A percentile compares a stretch with the other conserved stretches of the same genome.
Evolutionary conservation across 2,329 filamentous ascomycete species (phyloP).

Genomic region (Exophiala dermatitidis): DNA sequence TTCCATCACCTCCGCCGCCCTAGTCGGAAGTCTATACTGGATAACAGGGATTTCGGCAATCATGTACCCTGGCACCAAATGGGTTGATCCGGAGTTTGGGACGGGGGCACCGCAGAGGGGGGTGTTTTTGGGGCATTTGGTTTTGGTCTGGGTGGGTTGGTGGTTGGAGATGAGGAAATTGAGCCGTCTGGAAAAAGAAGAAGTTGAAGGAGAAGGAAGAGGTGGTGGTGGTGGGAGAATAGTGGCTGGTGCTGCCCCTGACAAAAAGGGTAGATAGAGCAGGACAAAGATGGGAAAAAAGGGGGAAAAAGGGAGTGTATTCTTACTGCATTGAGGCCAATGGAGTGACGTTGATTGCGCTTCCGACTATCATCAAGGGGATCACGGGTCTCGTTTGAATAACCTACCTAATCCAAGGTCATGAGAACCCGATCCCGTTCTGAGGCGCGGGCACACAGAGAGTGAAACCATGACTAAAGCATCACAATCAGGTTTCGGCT

Average conservation of each 20-base stretch:
- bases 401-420: too few relatives aligned
- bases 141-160: constrained; percentile 24
- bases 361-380: too few relatives aligned
- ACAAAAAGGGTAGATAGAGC: not conserved
- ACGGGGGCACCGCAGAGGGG: constrained; percentile 34
- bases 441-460: too few relatives aligned
- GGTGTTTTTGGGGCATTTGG: constrained; percentile 17
- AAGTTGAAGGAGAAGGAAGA: not conserved
- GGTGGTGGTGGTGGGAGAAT: too few relatives aligned
- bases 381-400: too few relatives aligned
- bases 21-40: constrained; percentile 15
- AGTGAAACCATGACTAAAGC: too few relatives aligned
- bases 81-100: constrained; percentile 43
- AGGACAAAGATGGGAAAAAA: not conserved
- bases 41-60: constrained; percentile 34
- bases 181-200: not conserved
- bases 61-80: constrained; percentile 42
- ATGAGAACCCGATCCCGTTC: too few relatives aligned
- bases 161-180: constrained; percentile 19
- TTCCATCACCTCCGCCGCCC: constrained; percentile 8
- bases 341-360: too few relatives aligned
- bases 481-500: too few relatives aligned
- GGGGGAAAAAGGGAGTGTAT: too few relatives aligned
- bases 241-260: too few relatives aligned
- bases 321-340: too few relatives aligned